These are phyloP conservation scores for Alnus glutinosa DNA, from an alignment of 306 rosid species.

Conservation along the genomic window DNA sequence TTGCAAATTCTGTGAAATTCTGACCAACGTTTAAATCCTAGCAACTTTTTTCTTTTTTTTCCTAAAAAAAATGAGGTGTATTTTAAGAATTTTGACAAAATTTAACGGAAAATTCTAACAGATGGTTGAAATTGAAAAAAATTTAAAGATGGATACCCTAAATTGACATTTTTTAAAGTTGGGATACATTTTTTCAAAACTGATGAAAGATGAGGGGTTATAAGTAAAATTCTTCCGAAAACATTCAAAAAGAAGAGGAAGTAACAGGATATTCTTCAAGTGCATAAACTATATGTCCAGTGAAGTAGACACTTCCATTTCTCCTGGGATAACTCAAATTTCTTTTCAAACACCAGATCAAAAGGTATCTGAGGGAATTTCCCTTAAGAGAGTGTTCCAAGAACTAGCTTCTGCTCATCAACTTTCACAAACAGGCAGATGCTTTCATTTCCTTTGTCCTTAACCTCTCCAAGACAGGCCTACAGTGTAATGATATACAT, in stretches of 20 bases:
- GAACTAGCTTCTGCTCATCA: constrained; percentile 49
- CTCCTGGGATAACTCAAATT: constrained; percentile 74
- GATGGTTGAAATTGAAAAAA: no score
- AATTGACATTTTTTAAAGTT: no score
- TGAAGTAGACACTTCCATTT: constrained; percentile 65
- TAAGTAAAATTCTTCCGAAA: no score
- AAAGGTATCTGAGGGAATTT: constrained; percentile 58
- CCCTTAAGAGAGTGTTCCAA: constrained; percentile 59
- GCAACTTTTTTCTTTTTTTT: no score
- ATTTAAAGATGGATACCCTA: no score
- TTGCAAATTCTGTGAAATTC: no score
- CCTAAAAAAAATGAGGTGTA: no score
- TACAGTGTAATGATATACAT: constrained; percentile 22
- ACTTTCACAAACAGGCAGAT: constrained; percentile 49
- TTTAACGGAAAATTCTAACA: no score
- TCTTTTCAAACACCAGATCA: constrained; percentile 59
- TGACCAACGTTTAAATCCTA: no score
- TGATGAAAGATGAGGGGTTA: no score
- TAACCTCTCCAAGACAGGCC: constrained; percentile 64
- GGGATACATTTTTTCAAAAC: no score
- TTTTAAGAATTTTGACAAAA: no score
- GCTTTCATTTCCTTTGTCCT: constrained; percentile 54
- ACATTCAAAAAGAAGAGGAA: constrained; percentile 17
- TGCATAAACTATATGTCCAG: constrained; percentile 39
- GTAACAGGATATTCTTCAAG: constrained; percentile 48